Evolutionary conservation across 345 rosid genomes (phyloP).

Genomic region (Ailanthus altissimus): DNA sequence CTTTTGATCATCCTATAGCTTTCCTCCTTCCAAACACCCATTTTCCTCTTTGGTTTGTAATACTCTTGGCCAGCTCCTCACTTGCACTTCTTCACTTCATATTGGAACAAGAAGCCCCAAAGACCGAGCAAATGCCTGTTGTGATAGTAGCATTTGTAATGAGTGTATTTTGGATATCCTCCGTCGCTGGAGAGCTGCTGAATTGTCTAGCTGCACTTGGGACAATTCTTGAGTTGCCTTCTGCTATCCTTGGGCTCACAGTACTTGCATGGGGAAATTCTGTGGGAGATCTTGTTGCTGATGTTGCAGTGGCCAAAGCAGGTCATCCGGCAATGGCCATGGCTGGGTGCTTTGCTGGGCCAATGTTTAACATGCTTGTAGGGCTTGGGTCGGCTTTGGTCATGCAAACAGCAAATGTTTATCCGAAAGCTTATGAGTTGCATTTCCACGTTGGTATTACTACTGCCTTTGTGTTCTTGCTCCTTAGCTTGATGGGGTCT

Average conservation of each 20-base stretch:
- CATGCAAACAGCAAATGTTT: conserved; percentile 67
- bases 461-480: conserved; percentile 87
- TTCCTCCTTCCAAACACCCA: conserved; percentile 75
- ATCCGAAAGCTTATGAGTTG: conserved; percentile 80
- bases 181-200: conserved; percentile 87
- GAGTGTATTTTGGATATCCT: conserved; percentile 98
- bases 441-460: conserved; percentile 79
- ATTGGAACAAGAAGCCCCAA: conserved; percentile 79
- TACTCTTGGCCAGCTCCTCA: conserved; percentile 66
- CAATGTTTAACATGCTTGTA: conserved; percentile 98
- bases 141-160: conserved; percentile 72
- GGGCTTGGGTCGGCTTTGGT: conserved; percentile 88
- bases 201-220: conserved; percentile 89
- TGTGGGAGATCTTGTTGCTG: conserved; percentile 95
- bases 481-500: conserved; percentile 90
- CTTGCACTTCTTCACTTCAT: conserved; percentile 75
- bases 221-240: conserved; percentile 66
- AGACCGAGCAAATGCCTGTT: conserved; percentile 71
- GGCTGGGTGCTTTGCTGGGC: conserved; percentile 99
- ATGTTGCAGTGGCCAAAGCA: conserved; percentile 94
- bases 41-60: conserved; percentile 81
- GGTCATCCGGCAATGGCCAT: conserved; percentile 99
- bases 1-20: conserved; percentile 71
- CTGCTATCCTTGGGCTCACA: conserved; percentile 86
- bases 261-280: conserved; percentile 99